phyloP scores from a whole-genome alignment of 495 filamentous ascomycete genomes.

The Tricharina praecox region DNA sequence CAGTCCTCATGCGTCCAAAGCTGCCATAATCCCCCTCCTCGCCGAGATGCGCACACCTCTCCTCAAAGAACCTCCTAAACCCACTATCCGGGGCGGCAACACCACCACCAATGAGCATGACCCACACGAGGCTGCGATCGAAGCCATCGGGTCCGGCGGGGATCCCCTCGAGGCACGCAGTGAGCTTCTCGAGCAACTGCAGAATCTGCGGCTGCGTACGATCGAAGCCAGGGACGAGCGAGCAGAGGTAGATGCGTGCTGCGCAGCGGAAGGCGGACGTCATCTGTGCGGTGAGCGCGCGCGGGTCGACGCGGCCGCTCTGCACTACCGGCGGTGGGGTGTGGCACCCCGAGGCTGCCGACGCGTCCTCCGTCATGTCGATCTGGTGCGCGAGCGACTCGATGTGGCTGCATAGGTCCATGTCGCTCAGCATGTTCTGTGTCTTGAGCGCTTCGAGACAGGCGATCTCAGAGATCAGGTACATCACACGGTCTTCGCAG shows the following conservation, averaged over 20 bases:
- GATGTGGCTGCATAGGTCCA: constrained; percentile 72
- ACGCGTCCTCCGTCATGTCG: constrained; percentile 49
- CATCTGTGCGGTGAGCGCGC: constrained; percentile 69
- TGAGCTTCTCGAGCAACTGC: constrained; percentile 57
- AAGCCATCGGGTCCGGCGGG: constrained; percentile 66
- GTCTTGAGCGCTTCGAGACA: constrained; percentile 80
- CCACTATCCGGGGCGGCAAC: constrained; percentile 49
- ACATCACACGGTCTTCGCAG: constrained; percentile 95
- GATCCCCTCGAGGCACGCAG: constrained; percentile 54
- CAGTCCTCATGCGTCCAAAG: constrained; percentile 63
- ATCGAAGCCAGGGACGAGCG: constrained; percentile 73
- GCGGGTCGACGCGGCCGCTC: constrained; percentile 62
- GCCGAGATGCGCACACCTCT: constrained; percentile 48
- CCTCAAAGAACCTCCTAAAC: constrained; percentile 62
- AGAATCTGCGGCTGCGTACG: constrained; percentile 49
- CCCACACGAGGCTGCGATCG: constrained; percentile 85
- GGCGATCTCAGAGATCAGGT: constrained; percentile 90
- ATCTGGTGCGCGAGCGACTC: constrained; percentile 65
- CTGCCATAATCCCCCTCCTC: constrained; percentile 63
- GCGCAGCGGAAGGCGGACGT: constrained; percentile 78
- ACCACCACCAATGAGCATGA: constrained; percentile 67
- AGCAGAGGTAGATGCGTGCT: constrained; percentile 87
- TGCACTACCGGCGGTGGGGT: constrained; percentile 30
- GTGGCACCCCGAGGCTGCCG: constrained; percentile 33
- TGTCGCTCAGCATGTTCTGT: constrained; percentile 58